Percentiles rank a stretch among this genome's conserved stretches.
Conservation (phyloP, 331 rosid species). For the Pyrus hybrid region DNA sequence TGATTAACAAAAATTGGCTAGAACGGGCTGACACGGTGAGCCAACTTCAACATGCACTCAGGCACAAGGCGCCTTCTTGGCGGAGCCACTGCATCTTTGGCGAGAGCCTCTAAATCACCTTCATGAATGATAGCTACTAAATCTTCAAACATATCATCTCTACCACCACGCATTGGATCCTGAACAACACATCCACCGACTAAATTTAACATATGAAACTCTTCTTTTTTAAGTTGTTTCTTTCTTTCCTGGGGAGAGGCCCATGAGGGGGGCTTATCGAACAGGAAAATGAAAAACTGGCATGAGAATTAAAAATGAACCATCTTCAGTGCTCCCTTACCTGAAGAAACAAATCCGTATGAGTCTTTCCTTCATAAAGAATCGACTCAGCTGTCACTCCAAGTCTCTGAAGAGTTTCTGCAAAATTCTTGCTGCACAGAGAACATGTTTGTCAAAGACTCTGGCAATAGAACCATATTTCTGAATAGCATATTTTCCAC, state of each 20-base stretch:
- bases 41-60: conserved; percentile 80
- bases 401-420: conserved; percentile 61
- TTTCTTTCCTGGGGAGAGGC: not conserved
- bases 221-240: not conserved
- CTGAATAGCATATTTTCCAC: not conserved
- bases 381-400: conserved; percentile 71
- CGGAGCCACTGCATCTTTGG: conserved; percentile 65
- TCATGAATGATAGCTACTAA: conserved; percentile 61
- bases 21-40: conserved; percentile 85
- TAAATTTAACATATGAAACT: not conserved
- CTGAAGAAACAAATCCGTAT: conserved; percentile 95
- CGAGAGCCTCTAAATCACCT: conserved; percentile 57
- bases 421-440: conserved; percentile 58
- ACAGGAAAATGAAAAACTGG: not conserved
- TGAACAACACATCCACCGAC: conserved; percentile 17
- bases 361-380: conserved; percentile 82
- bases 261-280: not conserved
- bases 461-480: not conserved
- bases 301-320: not conserved
- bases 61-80: conserved; percentile 92
- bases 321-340: conserved; percentile 25
- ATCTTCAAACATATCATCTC: conserved; percentile 75
- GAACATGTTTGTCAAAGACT: conserved; percentile 8
- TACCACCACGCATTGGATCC: conserved; percentile 98
- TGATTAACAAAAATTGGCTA: conserved; percentile 17